These are phyloP conservation scores for Trametes sanguinea DNA, from an alignment of 768 basidiomycete genomes.

Conservation along the genomic window DNA sequence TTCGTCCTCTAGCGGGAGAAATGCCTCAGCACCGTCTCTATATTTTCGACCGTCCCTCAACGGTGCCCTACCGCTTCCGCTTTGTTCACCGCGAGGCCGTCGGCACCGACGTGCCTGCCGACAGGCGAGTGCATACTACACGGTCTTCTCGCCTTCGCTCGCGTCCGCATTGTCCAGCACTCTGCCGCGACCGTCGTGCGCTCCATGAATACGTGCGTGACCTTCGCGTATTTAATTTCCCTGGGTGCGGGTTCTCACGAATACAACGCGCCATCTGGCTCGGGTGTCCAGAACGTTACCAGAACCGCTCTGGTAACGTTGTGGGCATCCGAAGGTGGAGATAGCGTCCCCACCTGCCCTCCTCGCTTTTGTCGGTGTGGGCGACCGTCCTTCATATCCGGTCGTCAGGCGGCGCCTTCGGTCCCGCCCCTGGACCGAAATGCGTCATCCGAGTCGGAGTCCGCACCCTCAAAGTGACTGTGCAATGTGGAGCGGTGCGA, in stretches of 20 bases:
- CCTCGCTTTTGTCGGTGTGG: background rate
- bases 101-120: constrained; percentile 7
- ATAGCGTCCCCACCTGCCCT: constrained; percentile 1
- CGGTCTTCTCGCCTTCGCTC: background rate
- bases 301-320: constrained; percentile 15
- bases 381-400: constrained; percentile 12
- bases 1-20: background rate
- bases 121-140: background rate
- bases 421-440: constrained; percentile 2
- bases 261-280: background rate
- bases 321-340: constrained; percentile 2
- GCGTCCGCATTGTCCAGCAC: background rate
- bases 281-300: constrained; percentile 4
- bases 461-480: background rate
- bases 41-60: constrained; percentile 3
- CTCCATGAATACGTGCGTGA: background rate
- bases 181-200: background rate
- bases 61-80: constrained; percentile 1
- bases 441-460: background rate
- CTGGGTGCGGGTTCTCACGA: constrained; percentile 3
- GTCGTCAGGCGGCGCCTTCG: constrained; percentile 15
- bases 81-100: background rate
- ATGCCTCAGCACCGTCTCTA: background rate
- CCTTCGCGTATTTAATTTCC: constrained; percentile 1
- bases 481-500: constrained; percentile 3